Base-by-base conservation (phyloP, 164 flowering plant genomes). In the Annona cherimola region DNA sequence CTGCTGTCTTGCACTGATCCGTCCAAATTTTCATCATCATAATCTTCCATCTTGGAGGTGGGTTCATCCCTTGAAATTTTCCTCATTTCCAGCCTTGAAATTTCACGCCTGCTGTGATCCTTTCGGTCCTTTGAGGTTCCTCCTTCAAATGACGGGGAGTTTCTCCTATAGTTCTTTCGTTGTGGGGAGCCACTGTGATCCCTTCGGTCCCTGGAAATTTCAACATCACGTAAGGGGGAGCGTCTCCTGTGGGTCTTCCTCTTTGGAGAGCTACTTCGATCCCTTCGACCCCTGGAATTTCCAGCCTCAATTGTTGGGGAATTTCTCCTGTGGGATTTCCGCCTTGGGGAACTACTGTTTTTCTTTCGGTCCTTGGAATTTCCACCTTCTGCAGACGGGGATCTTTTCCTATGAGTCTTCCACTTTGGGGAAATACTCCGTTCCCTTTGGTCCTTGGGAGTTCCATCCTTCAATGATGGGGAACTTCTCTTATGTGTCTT, bases 401-500 rank as follows among this genome's bases (percentile, higher is more conserved):
- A 69, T 11, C n/a, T 50, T 54, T 57, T 72, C 16, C 43, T 72
- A 55, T 19, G 46, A 74, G n/a, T 26, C 45, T 18, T 57, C 39
- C 8, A 18, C 74, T 45, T 67, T 26, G 35, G 35, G 43, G 45
- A 45, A 18, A 39, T 40, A 2, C 4, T 42, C 50, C 39, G 60
- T 40, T 45, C 71, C 44, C 66, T 75, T 67, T 67, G 39, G 45
- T 69, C 62, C 60, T 55, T 42, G 41, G 66, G 18, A 14, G 61
- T 44, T 14, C 61, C 46, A 45, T 75, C 78, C 61, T 67, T 71
- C 5, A 12, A 19, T 46, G 60, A 64, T 66, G 66, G 67, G 7
- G 78, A 75, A 67, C 78, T 71, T 66, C 67, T 61, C 74, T 20
- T 71, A 66, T 64, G 73, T 41, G 69, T 45, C 61, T 71, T 75